Conservation (phyloP, 2,329 filamentous ascomycete species). For the Macrophomina pseudophaseolina region DNA sequence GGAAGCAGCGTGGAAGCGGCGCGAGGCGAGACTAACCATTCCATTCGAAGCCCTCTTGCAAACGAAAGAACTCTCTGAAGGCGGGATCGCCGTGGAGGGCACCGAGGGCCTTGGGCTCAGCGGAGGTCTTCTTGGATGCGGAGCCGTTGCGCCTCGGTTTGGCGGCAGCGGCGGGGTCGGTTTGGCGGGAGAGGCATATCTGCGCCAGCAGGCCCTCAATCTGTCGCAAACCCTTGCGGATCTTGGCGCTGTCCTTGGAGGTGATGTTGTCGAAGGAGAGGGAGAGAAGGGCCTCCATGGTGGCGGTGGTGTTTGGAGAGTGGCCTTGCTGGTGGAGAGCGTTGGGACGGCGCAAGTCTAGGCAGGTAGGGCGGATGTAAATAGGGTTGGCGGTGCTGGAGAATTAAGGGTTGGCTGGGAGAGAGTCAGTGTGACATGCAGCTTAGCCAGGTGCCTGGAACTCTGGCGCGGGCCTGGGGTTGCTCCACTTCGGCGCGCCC, state of each 20-base stretch:
- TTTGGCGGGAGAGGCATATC: slow-evolving; percentile 75
- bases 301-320: slow-evolving; percentile 19
- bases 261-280: slow-evolving; percentile 96
- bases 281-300: slow-evolving; percentile 89
- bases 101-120: slow-evolving; percentile 58
- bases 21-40: slow-evolving; percentile 63
- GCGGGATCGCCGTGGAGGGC: slow-evolving; percentile 82
- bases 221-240: slow-evolving; percentile 91
- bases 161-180: slow-evolving; percentile 30
- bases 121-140: slow-evolving; percentile 37
- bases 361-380: slow-evolving; percentile 17
- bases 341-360: slow-evolving; percentile 11
- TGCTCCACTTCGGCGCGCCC: slow-evolving; percentile 16
- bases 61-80: slow-evolving; percentile 93
- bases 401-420: slow-evolving; percentile 27
- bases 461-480: slow-evolving; percentile 21
- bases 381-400: slow-evolving; percentile 23
- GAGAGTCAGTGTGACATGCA: slow-evolving; percentile 26
- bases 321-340: slow-evolving; percentile 3
- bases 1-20: neutral
- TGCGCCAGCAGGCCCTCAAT: slow-evolving; percentile 93
- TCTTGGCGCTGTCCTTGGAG: slow-evolving; percentile 85
- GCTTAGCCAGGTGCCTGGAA: slow-evolving; percentile 16
- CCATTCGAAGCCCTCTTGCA: slow-evolving; percentile 98
- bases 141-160: slow-evolving; percentile 44